Evolutionary conservation across 495 filamentous ascomycete species (phyloP).

Genomic region (Neurospora sp.): DNA sequence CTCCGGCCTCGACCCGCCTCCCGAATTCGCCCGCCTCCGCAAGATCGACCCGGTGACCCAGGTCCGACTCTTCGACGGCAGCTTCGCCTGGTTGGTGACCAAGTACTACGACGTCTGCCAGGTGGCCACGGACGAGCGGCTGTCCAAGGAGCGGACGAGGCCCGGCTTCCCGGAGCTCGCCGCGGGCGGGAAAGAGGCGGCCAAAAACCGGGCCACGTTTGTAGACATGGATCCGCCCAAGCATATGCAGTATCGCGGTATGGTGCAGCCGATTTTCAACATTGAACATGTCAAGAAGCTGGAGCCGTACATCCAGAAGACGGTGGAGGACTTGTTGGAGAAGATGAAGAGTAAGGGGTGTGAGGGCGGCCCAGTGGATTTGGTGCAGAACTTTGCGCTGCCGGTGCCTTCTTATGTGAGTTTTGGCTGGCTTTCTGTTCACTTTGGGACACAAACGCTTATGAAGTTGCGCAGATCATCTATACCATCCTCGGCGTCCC

Average conservation of each 20-base stretch:
- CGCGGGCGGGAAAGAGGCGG: slow-evolving; percentile 29
- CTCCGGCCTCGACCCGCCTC: slow-evolving; percentile 28
- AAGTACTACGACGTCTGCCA: slow-evolving; percentile 35
- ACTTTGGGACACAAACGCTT: background rate
- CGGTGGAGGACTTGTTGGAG: slow-evolving; percentile 29
- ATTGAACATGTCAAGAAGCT: slow-evolving; percentile 25
- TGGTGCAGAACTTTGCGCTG: slow-evolving; percentile 33
- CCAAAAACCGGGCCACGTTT: slow-evolving; percentile 34
- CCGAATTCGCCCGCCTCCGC: slow-evolving; percentile 31
- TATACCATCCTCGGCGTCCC: slow-evolving; percentile 38
- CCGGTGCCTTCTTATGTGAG: slow-evolving; percentile 33
- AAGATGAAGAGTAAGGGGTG: slow-evolving; percentile 21
- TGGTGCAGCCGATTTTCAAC: slow-evolving; percentile 33
- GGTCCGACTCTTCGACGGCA: slow-evolving; percentile 36
- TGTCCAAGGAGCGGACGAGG: slow-evolving; percentile 30
- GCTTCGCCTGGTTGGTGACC: slow-evolving; percentile 32
- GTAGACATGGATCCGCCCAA: slow-evolving; percentile 40
- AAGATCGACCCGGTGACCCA: slow-evolving; percentile 28
- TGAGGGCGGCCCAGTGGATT: slow-evolving; percentile 25
- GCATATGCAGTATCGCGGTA: slow-evolving; percentile 32
- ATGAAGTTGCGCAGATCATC: slow-evolving; percentile 26
- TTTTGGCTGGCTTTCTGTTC: no score
- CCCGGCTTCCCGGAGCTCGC: slow-evolving; percentile 37
- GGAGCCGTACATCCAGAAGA: slow-evolving; percentile 33
- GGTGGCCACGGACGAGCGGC: slow-evolving; percentile 29